Percentiles rank a stretch among this genome's conserved stretches.
These are phyloP conservation scores for Ramaria rubella DNA, from an alignment of 768 basidiomycete species.

Conservation along the genomic window DNA sequence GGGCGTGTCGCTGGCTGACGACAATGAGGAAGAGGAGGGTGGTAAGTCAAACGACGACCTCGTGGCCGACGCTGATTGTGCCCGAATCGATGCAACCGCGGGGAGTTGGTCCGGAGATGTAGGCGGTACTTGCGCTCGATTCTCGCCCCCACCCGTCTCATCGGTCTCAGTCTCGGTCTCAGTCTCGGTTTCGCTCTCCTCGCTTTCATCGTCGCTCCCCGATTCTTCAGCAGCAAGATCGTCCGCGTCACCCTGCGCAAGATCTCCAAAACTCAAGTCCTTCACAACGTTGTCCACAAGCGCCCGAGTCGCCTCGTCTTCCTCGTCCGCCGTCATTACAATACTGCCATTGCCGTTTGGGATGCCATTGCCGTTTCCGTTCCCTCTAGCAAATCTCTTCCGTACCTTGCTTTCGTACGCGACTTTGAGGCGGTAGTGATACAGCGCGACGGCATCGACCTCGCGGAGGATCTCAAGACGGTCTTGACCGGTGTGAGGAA, in stretches of 20 bases:
- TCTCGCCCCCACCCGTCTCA: constrained; percentile 29
- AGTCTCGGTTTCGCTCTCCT: constrained; percentile 34
- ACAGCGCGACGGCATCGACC: constrained; percentile 81
- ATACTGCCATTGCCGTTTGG: constrained; percentile 23
- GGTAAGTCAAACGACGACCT: constrained; percentile 39
- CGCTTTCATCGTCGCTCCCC: constrained; percentile 37
- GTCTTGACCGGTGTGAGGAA: constrained; percentile 77
- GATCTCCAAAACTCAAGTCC: constrained; percentile 75
- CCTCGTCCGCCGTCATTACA: constrained; percentile 54
- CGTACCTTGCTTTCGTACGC: constrained; percentile 88
- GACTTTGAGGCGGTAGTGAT: constrained; percentile 93
- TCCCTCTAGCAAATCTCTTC: constrained; percentile 65
- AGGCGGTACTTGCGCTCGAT: constrained; percentile 4
- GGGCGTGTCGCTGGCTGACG: constrained; percentile 39
- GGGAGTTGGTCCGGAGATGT: background rate
- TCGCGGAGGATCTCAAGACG: constrained; percentile 74
- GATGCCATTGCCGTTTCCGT: constrained; percentile 30
- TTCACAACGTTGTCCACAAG: constrained; percentile 76
- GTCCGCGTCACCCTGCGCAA: constrained; percentile 70
- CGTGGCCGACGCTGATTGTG: constrained; percentile 23
- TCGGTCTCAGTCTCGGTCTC: constrained; percentile 33
- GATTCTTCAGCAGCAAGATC: constrained; percentile 69
- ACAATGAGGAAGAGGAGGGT: constrained; percentile 35
- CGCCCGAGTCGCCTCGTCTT: constrained; percentile 77
- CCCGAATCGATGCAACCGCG: constrained; percentile 14